Evolutionary conservation across 1,284 basidiomycete species (phyloP), one percentile per base, ranked within the genome.

Genomic region (Wallemia ichthyophaga): DNA sequence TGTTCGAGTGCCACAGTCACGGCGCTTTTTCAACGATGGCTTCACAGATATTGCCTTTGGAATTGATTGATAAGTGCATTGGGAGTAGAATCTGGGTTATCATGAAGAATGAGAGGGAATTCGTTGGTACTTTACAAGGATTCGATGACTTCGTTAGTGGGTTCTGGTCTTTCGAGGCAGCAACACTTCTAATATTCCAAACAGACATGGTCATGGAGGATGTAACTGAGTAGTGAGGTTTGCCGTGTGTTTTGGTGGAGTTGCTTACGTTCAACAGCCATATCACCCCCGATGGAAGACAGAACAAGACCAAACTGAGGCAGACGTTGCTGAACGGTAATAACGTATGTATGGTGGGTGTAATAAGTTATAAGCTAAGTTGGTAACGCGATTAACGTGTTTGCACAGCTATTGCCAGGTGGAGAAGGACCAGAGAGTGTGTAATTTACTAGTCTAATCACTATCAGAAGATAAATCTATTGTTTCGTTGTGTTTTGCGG

Each of bases 91-190:
- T 95, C 68, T 91, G 86, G 85, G 89, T 95, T 64, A 79, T 95
- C 69, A 92, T 91, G 85, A 94, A 94, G 74, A 82, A 78, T 63
- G 87, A 95, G 63, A 81, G 86, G 59, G 89, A 95, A 72, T 94
- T 94, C 71, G 85, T 83, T 19, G 92, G 92, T n/a, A 96, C 81
- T 1, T 73, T 98, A 57, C 77, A 92, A 54, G 92, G 94, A 1
- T 98, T 98, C 67, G 94, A 98, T 70, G 92, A 98, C 72, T 98
- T 92, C 70, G 92, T 98, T 70, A 98, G 92, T 96, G 71, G 79
- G 92, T 95, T 57, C 61, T 13, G 26, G 7, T 21, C 24, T 61
- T n/a, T n/a, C n/a, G n/a, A n/a, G n/a, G n/a, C n/a, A n/a, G n/a
- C n/a, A n/a, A n/a, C n/a, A n/a, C n/a, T n/a, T n/a, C n/a, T n/a